phyloP scores from a whole-genome alignment of 495 filamentous ascomycete species.

The Trichoderma orchidacearum region DNA sequence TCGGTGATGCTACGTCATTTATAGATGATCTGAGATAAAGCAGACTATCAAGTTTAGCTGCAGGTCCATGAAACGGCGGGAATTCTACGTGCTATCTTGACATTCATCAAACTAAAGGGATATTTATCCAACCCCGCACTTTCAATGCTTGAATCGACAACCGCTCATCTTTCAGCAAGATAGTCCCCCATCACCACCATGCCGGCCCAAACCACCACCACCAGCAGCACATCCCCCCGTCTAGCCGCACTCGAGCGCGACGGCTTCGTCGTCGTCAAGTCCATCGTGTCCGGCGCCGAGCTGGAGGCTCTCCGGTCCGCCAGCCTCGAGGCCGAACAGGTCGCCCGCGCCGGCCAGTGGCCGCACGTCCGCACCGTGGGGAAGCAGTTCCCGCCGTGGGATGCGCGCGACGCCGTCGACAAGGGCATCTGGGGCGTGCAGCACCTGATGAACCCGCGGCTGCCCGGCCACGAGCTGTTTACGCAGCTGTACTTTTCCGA shows the following conservation, averaged over 20 bases:
- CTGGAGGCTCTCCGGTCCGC: constrained; percentile 36
- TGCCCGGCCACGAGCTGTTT: constrained; percentile 42
- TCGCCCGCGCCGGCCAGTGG: constrained; percentile 52
- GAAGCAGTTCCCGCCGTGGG: constrained; percentile 81
- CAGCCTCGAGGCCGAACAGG: constrained; percentile 34
- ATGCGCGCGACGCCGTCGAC: constrained; percentile 29
- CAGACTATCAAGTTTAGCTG: too few species aligned
- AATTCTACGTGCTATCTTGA: too few species aligned
- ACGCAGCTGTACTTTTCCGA: constrained; percentile 51
- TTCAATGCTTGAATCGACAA: too few species aligned
- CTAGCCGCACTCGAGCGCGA: constrained; percentile 13
- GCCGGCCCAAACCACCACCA: neutral
- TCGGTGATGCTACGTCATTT: neutral
- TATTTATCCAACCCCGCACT: neutral
- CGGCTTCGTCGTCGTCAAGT: constrained; percentile 24
- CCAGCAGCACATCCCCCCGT: constrained; percentile 12
- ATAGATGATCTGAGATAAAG: too few species aligned
- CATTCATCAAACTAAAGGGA: too few species aligned
- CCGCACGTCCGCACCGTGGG: constrained; percentile 68
- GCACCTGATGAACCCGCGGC: constrained; percentile 61
- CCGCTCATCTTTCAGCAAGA: neutral
- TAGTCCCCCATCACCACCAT: neutral
- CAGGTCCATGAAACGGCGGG: too few species aligned
- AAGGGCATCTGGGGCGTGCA: constrained; percentile 76
- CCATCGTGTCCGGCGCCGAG: constrained; percentile 14